These are phyloP conservation scores for Globisporangium abappressorium DNA, from an alignment of 352 stramenopile species.

Conservation along the genomic window DNA sequence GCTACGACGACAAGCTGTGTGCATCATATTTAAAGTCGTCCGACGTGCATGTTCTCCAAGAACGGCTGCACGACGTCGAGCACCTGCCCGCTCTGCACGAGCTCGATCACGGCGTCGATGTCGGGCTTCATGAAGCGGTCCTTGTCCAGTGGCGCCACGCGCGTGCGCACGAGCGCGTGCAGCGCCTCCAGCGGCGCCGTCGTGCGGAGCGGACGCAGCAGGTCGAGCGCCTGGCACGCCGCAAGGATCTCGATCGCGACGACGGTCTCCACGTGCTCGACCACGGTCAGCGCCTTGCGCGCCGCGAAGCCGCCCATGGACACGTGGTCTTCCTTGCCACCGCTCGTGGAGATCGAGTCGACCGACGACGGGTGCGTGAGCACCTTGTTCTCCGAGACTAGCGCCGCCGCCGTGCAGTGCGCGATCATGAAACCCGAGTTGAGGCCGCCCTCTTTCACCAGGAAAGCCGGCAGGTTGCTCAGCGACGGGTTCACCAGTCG, in stretches of 20 bases:
- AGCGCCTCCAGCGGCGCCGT: constrained; percentile 77
- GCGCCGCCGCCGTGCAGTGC: constrained; percentile 80
- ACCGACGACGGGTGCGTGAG: constrained; percentile 84
- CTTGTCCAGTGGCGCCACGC: constrained; percentile 61
- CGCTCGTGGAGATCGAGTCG: constrained; percentile 87
- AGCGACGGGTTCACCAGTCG: constrained; percentile 85
- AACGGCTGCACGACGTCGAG: constrained; percentile 56
- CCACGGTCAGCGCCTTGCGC: constrained; percentile 81
- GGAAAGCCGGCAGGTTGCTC: constrained; percentile 83
- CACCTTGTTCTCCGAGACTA: constrained; percentile 90
- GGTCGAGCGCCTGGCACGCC: constrained; percentile 86
- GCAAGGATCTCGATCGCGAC: constrained; percentile 87
- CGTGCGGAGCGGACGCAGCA: constrained; percentile 78
- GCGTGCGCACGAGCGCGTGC: constrained; percentile 70
- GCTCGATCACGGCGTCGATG: constrained; percentile 78
- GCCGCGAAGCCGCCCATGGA: constrained; percentile 87
- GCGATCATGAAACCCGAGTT: constrained; percentile 92
- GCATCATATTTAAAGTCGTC: constrained; percentile 28
- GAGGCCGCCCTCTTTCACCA: constrained; percentile 81
- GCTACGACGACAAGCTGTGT: too few relatives aligned
- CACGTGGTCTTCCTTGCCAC: constrained; percentile 88
- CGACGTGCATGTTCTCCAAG: constrained; percentile 48
- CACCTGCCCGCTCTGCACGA: constrained; percentile 73
- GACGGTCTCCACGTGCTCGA: constrained; percentile 85
- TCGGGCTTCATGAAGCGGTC: constrained; percentile 89